Evolutionary conservation across 2,329 filamentous ascomycete genomes (phyloP), one percentile per base, ranked within the genome.

Genomic region (Lecanicillium sp.): DNA sequence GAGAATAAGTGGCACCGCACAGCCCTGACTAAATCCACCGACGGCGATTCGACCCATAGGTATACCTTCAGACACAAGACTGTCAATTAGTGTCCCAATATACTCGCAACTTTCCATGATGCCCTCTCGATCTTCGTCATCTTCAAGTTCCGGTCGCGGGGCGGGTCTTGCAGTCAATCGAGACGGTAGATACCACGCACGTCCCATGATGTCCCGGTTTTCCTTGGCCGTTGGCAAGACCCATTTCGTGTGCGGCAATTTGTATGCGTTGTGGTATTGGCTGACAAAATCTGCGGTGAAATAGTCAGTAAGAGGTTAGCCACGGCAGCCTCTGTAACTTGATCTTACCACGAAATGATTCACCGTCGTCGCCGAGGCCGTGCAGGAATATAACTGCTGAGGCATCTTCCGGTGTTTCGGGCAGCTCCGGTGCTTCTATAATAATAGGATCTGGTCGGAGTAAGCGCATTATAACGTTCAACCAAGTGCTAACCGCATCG

Each of bases 361-460:
- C 31, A 6, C 37, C 37, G 3, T 39, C 31, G 25, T 39, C 30
- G 8, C 19, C 37, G 2, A 39, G 22, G 15, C 37, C 37, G 19
- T 39, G 37, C 2, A 39, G n/a, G 20, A 39, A 39, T 8, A 39
- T 39, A 3, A 39, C 37, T 5, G 37, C 37, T 3, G 37, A 31
- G 4, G 18, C 27, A 25, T 30, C n/a, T 12, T 37, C 17, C 3
- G 27, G 30, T 5, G n/a, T 22, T 2, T 17, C n/a, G 5, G 13
- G 11, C n/a, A n/a, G 13, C 30, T 25, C 37, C 11, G 15, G 29
- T 7, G 29, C 29, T 7, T 33, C 25, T n/a, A 37, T 37, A 9
- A 22, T 27, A 6, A 39, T 33, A n/a, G 30, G 29, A n/a, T 39
- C 29, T 7, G 37, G 37, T 10, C 20, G 18, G 8, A 14, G 3